A percentile compares a stretch with the other conserved stretches of the same genome.
These are phyloP conservation scores for Phytopythium boreale DNA, from an alignment of 352 stramenopile genomes.

Conservation along the genomic window DNA sequence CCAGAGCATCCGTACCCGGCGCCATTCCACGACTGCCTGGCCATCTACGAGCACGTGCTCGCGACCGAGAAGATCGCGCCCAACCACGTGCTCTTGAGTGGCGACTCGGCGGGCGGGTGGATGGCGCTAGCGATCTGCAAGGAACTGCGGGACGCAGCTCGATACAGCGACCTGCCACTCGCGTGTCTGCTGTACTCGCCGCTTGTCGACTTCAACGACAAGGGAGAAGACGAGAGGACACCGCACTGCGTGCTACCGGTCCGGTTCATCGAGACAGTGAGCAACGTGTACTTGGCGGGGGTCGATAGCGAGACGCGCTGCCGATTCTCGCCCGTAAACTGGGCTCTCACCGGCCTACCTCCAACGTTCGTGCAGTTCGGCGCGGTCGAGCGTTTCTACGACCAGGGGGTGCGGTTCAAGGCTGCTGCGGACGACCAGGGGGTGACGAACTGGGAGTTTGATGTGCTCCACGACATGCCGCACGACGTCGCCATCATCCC, in stretches of 20 bases:
- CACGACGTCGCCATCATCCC: constrained; percentile 16
- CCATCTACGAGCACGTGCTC: constrained; percentile 39
- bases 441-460: constrained; percentile 29
- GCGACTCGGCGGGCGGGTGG: constrained; percentile 41
- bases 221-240: constrained; percentile 14
- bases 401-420: constrained; percentile 21
- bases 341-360: constrained; percentile 21
- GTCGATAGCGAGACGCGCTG: constrained; percentile 7
- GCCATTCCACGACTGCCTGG: constrained; percentile 31
- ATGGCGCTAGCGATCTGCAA: constrained; percentile 30
- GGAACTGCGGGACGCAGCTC: constrained; percentile 19
- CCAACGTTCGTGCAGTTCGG: constrained; percentile 30
- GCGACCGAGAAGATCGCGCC: constrained; percentile 18
- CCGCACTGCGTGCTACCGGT: constrained; percentile 17
- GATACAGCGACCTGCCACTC: constrained; percentile 9
- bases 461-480: constrained; percentile 25
- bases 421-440: constrained; percentile 10
- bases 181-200: constrained; percentile 20
- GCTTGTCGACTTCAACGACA: constrained; percentile 11
- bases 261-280: constrained; percentile 16
- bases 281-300: constrained; percentile 8
- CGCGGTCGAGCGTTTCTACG: constrained; percentile 20
- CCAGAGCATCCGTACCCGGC: constrained; percentile 33
- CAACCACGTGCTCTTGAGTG: constrained; percentile 29
- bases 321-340: constrained; percentile 26